Conservation (phyloP, 305 asterid species). For the Coffea humblotiana region DNA sequence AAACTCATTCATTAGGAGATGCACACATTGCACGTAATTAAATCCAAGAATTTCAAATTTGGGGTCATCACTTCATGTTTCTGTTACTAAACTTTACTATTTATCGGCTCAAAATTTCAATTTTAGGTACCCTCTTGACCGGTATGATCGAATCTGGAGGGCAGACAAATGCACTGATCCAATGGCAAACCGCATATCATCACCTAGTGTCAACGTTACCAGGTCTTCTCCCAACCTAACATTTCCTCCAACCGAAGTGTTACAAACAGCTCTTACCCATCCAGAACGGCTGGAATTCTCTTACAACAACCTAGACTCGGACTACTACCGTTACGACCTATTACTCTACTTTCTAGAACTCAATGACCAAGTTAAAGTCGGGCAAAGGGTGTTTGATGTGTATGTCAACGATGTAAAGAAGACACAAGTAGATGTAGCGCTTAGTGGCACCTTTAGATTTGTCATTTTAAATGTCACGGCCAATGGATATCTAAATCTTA, state of each 20-base stretch:
- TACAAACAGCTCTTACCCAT: constrained; percentile 51
- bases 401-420: constrained; percentile 39
- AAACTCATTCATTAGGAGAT: not conserved
- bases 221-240: constrained; percentile 19
- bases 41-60: not conserved
- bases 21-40: not conserved
- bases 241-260: constrained; percentile 46
- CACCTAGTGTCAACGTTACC: constrained; percentile 19
- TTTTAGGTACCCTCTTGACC: constrained; percentile 52
- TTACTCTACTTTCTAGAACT: constrained; percentile 60
- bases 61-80: not conserved
- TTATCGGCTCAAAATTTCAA: constrained; percentile 13
- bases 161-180: constrained; percentile 28
- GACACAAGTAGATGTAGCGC: constrained; percentile 40
- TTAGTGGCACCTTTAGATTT: constrained; percentile 29
- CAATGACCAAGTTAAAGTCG: constrained; percentile 35
- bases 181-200: constrained; percentile 24
- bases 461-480: constrained; percentile 40
- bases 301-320: constrained; percentile 37
- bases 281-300: constrained; percentile 44
- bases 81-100: not conserved
- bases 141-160: constrained; percentile 54
- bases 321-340: constrained; percentile 32
- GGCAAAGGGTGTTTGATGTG: constrained; percentile 55
- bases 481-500: constrained; percentile 47